A percentile compares a stretch with the other conserved stretches of the same genome.
Evolutionary conservation across 345 rosid species (phyloP).

Genomic region (Trapa bicornis): DNA sequence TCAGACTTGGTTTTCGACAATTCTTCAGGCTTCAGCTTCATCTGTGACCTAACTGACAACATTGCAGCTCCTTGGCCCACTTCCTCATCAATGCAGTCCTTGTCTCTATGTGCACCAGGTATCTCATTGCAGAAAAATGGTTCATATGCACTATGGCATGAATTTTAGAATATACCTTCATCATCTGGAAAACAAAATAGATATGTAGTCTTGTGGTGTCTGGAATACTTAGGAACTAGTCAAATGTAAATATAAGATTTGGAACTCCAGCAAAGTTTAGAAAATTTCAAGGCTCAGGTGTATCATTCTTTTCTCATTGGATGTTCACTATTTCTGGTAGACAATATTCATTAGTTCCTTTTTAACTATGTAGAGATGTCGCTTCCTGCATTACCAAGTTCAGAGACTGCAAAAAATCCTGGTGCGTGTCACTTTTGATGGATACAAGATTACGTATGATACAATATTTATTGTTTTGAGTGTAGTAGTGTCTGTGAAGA

Average conservation of each 20-base stretch:
- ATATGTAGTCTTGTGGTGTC: no score
- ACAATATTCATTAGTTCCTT: background rate
- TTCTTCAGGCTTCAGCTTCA: slow-evolving; percentile 74
- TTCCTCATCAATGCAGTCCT: slow-evolving; percentile 53
- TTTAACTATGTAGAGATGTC: slow-evolving; percentile 71
- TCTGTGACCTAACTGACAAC: slow-evolving; percentile 93
- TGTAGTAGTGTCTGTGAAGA: background rate
- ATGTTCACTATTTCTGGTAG: background rate
- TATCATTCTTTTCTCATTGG: background rate
- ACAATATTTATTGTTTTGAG: background rate
- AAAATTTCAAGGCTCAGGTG: background rate
- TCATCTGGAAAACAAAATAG: background rate
- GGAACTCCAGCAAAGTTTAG: no score
- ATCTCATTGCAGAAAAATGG: slow-evolving; percentile 8
- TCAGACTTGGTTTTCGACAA: slow-evolving; percentile 75
- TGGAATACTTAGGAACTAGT: no score
- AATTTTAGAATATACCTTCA: background rate
- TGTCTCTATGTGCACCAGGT: slow-evolving; percentile 99
- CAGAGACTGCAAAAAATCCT: slow-evolving; percentile 50
- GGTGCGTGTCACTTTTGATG: slow-evolving; percentile 28
- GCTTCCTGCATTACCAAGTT: slow-evolving; percentile 86
- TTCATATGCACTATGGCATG: background rate
- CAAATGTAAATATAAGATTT: no score
- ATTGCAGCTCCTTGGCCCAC: slow-evolving; percentile 97
- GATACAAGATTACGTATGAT: background rate